Conservation (phyloP, 1,284 basidiomycete species). For the Apiotrichum laibachii region DNA sequence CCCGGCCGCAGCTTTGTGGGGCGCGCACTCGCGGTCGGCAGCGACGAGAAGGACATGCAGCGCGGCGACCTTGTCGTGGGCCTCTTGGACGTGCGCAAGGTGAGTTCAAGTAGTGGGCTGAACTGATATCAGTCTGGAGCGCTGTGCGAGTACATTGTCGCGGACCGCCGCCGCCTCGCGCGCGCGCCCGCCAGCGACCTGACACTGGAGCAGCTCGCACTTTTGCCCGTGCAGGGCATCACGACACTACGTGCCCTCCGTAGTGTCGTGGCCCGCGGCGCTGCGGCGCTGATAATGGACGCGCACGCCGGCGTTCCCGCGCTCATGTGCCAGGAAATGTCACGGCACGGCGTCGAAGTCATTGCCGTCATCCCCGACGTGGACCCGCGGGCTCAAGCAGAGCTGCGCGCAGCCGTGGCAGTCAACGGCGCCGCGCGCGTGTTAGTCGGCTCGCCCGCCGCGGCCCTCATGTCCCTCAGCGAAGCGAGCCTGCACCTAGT, state of each 20-base stretch:
- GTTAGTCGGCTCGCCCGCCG: constrained; percentile 40
- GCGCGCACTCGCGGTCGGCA: constrained; percentile 70
- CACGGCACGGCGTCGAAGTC: constrained; percentile 41
- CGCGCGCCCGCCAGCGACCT: constrained; percentile 59
- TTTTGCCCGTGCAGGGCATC: constrained; percentile 71
- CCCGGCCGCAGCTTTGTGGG: constrained; percentile 82
- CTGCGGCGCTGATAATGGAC: constrained; percentile 64
- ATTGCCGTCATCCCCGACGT: constrained; percentile 45
- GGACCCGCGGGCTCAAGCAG: constrained; percentile 24
- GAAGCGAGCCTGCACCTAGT: constrained; percentile 64
- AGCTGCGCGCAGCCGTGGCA: constrained; percentile 37
- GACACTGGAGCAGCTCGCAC: constrained; percentile 71
- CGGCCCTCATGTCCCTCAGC: constrained; percentile 41
- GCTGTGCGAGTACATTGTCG: constrained; percentile 74
- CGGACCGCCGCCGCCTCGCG: constrained; percentile 72
- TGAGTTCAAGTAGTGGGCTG: background rate
- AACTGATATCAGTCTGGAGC: constrained; percentile 67
- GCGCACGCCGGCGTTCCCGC: constrained; percentile 74
- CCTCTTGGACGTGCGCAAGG: constrained; percentile 61
- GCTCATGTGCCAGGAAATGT: constrained; percentile 69
- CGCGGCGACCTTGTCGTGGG: constrained; percentile 82
- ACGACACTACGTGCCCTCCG: constrained; percentile 73
- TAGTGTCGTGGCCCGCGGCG: constrained; percentile 50
- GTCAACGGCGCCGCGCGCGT: constrained; percentile 45
- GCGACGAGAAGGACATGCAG: constrained; percentile 68